Percentiles rank a stretch among this genome's conserved stretches.
Conservation (phyloP, 768 basidiomycete genomes). For the Cyclocybe aegerita region DNA sequence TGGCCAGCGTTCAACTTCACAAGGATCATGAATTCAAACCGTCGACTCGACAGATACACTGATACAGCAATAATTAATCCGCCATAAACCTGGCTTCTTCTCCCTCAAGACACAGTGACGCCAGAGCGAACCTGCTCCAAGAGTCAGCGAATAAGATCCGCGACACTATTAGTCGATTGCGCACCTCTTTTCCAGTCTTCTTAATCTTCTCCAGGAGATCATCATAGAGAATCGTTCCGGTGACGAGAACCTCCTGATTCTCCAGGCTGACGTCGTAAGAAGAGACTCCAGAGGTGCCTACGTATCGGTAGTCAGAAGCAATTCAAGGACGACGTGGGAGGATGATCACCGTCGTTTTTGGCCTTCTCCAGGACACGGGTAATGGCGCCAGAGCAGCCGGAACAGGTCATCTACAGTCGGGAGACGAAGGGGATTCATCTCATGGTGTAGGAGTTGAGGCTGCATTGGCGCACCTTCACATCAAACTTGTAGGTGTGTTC, state of each 20-base stretch:
- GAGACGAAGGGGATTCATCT: neutral
- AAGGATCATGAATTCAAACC: neutral
- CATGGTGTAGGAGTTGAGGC: neutral
- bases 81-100: no score
- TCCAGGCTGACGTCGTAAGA: conserved; percentile 63
- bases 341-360: conserved; percentile 39
- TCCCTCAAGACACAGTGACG: conserved; percentile 28
- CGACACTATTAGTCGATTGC: conserved; percentile 9
- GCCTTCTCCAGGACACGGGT: conserved; percentile 71
- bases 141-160: neutral
- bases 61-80: conserved; percentile 16
- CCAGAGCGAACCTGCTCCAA: conserved; percentile 41
- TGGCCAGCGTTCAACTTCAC: neutral
- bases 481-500: conserved; percentile 73
- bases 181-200: conserved; percentile 91
- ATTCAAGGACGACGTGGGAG: neutral
- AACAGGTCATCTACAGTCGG: conserved; percentile 73
- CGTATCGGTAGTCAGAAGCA: neutral
- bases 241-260: conserved; percentile 73
- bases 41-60: neutral
- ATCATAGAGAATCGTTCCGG: conserved; percentile 59
- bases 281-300: conserved; percentile 44
- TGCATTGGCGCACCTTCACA: conserved; percentile 60
- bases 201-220: conserved; percentile 69
- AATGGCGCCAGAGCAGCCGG: conserved; percentile 84